A percentile compares a stretch with the other conserved stretches of the same genome.
Conservation (phyloP, 768 basidiomycete genomes). For the Astraeus odoratus region DNA sequence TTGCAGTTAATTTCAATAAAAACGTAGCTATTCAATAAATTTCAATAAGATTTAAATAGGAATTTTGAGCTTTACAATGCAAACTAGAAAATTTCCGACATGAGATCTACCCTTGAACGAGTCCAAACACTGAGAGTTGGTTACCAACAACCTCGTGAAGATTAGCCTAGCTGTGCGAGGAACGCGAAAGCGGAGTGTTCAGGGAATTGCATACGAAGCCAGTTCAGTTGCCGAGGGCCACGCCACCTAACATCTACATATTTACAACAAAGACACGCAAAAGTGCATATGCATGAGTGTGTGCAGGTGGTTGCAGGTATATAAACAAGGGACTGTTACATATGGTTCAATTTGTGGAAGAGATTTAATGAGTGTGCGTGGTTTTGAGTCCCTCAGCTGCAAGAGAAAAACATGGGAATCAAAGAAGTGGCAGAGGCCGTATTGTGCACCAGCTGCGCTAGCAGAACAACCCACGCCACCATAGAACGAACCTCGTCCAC, state of each 20-base stretch:
- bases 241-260: conserved; percentile 16
- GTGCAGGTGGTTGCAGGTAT: conserved; percentile 16
- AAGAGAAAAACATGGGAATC: background rate
- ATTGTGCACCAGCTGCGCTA: conserved; percentile 29
- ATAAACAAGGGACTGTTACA: conserved; percentile 29
- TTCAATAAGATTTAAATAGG: no score
- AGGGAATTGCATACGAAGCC: no score
- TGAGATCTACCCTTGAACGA: no score
- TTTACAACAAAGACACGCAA: conserved; percentile 6
- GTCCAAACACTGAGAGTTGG: no score
- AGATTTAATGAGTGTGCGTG: background rate
- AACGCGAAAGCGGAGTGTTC: no score
- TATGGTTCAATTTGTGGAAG: conserved; percentile 23
- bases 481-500: conserved; percentile 73
- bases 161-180: no score
- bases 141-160: no score
- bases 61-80: no score
- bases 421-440: conserved; percentile 2
- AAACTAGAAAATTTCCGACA: no score
- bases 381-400: background rate
- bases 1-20: no score
- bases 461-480: conserved; percentile 78
- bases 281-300: conserved; percentile 20
- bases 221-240: no score
- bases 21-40: no score